Percentiles rank a stretch among this genome's conserved stretches.
Conservation (phyloP, 2,329 filamentous ascomycete species). For the Aureobasidium sp. region DNA sequence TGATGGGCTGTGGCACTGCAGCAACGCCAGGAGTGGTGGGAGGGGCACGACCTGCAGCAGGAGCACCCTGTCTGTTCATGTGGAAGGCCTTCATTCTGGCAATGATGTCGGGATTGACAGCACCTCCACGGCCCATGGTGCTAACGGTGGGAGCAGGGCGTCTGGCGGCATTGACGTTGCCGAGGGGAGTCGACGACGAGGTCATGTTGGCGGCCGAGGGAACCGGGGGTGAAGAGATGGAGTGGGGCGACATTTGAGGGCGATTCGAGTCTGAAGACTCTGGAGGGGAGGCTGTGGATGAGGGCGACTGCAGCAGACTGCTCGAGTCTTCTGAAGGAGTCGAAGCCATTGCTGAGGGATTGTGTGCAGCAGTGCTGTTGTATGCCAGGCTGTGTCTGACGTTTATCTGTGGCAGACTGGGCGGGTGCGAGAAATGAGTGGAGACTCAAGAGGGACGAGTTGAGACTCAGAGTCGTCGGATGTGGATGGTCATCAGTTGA, state of each 20-base stretch:
- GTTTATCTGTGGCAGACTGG: not conserved
- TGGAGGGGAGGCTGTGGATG: not conserved
- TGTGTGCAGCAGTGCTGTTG: not conserved
- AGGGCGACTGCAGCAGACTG: conserved; percentile 12
- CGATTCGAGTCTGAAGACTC: not conserved
- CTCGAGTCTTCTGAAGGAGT: conserved; percentile 2
- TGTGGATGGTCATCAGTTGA: not conserved
- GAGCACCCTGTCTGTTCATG: conserved; percentile 52
- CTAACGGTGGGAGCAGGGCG: conserved; percentile 38
- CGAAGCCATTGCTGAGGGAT: not conserved
- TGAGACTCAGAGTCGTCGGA: not conserved
- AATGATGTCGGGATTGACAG: conserved; percentile 50
- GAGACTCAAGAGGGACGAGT: not conserved
- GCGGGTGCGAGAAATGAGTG: not conserved
- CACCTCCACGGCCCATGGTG: conserved; percentile 37
- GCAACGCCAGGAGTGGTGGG: conserved; percentile 21
- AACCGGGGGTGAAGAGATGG: conserved; percentile 47
- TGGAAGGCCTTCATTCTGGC: conserved; percentile 64
- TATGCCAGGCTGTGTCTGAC: conserved; percentile 4
- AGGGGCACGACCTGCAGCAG: conserved; percentile 26
- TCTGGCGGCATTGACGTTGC: conserved; percentile 62
- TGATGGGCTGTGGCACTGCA: no score
- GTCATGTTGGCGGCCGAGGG: conserved; percentile 52
- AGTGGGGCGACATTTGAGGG: conserved; percentile 46
- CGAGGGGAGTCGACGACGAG: conserved; percentile 74